Evolutionary conservation across 2,329 filamentous ascomycete species (phyloP), one percentile per base, ranked within the genome.

Genomic region (Elsinoe fawcettii): DNA sequence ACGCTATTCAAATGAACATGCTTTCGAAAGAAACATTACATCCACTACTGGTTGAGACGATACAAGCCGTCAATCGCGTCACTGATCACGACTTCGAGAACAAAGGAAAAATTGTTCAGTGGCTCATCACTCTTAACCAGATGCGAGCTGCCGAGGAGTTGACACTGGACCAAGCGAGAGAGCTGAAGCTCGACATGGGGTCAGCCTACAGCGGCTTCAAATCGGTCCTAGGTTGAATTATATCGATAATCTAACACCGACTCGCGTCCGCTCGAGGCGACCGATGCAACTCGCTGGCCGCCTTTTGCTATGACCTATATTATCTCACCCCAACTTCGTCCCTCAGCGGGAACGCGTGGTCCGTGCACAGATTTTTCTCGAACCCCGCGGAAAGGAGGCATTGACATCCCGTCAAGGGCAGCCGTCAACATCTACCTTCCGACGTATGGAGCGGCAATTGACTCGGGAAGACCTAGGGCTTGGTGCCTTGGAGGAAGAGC

Each of bases 1-100:
- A 99, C 69, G 95, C 93, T 14, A 80, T 99, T 65, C 91, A 91
- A 69, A 83, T 99, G 56, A 91, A 92, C 44, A 83, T 97, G 66
- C 79, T 95, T 9, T 92, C 92, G 49, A 99, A 99, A 69, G 92
- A 97, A 71, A 90, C 93, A 61, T 77, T 99, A n/a, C 95, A 99
- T 68, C 93, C 93, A 2, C 77, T 99, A 18, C 80, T 99, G 1
- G 92, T 91, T 1, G 93, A 97, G 65, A 90, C 96, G 16, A 99
- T 99, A 60, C 92, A 96, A 67, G 91, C 90, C 2, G 92, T 96
- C 62, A 97, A 97, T 74, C 93, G 95, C 68, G 93, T 99, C 62
- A 96, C 92, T 2, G 90, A 95, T 69, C 83, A 86, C 61, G 92
- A 97, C 66, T 99, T 99, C 69, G 91, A 97, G 64, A 91, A 86